A percentile compares a stretch with the other conserved stretches of the same genome.
These are phyloP conservation scores for Dothidotthia symphoricarpi DNA, from an alignment of 2,329 filamentous ascomycete genomes.

Conservation along the genomic window DNA sequence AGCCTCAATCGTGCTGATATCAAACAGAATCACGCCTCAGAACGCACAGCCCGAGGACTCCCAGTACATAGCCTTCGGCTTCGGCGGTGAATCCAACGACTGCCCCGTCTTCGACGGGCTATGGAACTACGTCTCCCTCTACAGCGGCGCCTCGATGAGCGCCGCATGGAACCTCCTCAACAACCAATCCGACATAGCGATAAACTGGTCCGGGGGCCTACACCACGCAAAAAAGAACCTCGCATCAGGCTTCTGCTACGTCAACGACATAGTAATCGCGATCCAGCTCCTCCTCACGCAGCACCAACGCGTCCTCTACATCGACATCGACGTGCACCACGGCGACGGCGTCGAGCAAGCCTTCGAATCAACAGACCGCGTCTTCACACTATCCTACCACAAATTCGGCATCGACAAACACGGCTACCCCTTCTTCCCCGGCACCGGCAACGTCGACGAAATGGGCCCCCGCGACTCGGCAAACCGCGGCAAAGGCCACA, in stretches of 20 bases:
- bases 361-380: slow-evolving; percentile 83
- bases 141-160: slow-evolving; percentile 85
- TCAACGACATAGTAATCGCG: slow-evolving; percentile 96
- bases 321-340: slow-evolving; percentile 91
- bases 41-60: slow-evolving; percentile 46
- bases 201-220: slow-evolving; percentile 95
- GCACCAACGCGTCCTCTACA: slow-evolving; percentile 84
- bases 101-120: slow-evolving; percentile 96
- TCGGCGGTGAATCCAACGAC: slow-evolving; percentile 69
- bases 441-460: slow-evolving; percentile 81
- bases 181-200: slow-evolving; percentile 87
- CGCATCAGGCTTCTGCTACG: slow-evolving; percentile 95
- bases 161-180: slow-evolving; percentile 86
- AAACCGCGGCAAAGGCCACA: slow-evolving; percentile 84
- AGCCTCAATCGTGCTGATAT: slow-evolving; percentile 6
- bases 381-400: slow-evolving; percentile 93
- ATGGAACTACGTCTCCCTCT: slow-evolving; percentile 92
- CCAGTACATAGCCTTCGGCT: slow-evolving; percentile 67
- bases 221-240: slow-evolving; percentile 95
- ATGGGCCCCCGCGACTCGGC: slow-evolving; percentile 79
- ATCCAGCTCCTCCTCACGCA: slow-evolving; percentile 83
- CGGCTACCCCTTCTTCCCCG: slow-evolving; percentile 72
- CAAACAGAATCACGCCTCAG: slow-evolving; percentile 46
- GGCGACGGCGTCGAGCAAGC: slow-evolving; percentile 89
- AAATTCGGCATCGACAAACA: slow-evolving; percentile 75